These are phyloP conservation scores for Stipa capillata DNA, from an alignment of 176 grass and related monocot species.

Conservation along the genomic window DNA sequence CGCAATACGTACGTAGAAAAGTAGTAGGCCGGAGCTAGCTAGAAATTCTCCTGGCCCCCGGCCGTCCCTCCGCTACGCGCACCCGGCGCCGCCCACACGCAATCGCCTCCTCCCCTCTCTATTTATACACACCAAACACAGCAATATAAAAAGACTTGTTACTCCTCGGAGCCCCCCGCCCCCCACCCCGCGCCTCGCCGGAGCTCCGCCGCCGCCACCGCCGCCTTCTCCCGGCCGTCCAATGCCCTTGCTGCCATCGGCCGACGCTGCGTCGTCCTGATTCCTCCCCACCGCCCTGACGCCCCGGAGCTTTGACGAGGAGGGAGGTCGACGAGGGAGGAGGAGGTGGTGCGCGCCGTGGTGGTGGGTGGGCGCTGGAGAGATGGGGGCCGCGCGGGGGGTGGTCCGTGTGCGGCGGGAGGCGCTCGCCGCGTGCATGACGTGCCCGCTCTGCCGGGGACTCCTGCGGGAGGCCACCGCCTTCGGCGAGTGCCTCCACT, in stretches of 20 bases:
- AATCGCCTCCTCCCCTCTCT: background rate
- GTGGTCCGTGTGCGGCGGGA: conserved; percentile 41
- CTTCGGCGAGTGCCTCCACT: conserved; percentile 80
- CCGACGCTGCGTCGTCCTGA: background rate
- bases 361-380: conserved; percentile 7
- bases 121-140: conserved; percentile 29
- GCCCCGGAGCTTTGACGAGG: background rate
- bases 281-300: background rate
- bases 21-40: background rate
- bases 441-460: conserved; percentile 78
- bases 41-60: conserved; percentile 6
- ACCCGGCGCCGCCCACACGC: conserved; percentile 21
- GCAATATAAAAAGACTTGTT: conserved; percentile 21
- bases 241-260: background rate
- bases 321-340: too few relatives aligned
- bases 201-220: conserved; percentile 30
- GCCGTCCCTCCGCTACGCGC: conserved; percentile 19
- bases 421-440: conserved; percentile 40
- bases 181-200: conserved; percentile 32
- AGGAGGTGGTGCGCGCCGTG: conserved; percentile 8
- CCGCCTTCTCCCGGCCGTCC: background rate
- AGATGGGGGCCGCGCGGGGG: conserved; percentile 20
- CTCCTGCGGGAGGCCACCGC: conserved; percentile 77
- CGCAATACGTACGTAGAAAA: background rate
- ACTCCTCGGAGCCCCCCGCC: background rate